Conservation (phyloP, 371 early-diverging fungal genomes). For the Lichtheimia ornata region DNA sequence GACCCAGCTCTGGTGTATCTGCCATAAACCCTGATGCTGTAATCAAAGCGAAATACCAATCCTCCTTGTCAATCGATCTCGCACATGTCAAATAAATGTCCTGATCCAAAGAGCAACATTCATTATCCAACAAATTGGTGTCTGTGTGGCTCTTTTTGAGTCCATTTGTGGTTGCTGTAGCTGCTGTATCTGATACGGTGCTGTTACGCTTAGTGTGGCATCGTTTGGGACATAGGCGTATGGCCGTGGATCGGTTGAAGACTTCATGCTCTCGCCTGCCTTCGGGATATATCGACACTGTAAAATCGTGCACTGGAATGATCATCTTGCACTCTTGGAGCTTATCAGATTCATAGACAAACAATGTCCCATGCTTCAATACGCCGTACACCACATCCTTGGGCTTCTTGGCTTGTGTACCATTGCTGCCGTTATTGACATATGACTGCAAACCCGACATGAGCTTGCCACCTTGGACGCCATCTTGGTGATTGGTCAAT, state of each 20-base stretch:
- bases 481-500: constrained; percentile 29
- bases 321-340: constrained; percentile 74
- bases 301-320: constrained; percentile 68
- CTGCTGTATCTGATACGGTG: constrained; percentile 6
- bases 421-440: constrained; percentile 13
- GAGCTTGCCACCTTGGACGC: constrained; percentile 14
- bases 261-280: constrained; percentile 55
- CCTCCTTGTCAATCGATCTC: constrained; percentile 80
- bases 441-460: constrained; percentile 21
- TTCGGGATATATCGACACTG: constrained; percentile 65
- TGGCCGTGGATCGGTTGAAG: constrained; percentile 53
- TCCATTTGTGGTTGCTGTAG: neutral
- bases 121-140: constrained; percentile 14
- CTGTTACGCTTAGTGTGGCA: neutral
- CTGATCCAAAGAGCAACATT: constrained; percentile 19
- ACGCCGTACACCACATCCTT: constrained; percentile 66
- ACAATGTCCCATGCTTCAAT: constrained; percentile 77
- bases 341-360: constrained; percentile 79
- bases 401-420: constrained; percentile 17
- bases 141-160: constrained; percentile 10
- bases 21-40: constrained; percentile 40
- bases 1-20: constrained; percentile 20
- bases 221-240: constrained; percentile 44
- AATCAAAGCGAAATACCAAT: constrained; percentile 77
- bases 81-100: constrained; percentile 53